Conservation (phyloP, 2,329 filamentous ascomycete genomes). For the Penicillium crustosum region DNA sequence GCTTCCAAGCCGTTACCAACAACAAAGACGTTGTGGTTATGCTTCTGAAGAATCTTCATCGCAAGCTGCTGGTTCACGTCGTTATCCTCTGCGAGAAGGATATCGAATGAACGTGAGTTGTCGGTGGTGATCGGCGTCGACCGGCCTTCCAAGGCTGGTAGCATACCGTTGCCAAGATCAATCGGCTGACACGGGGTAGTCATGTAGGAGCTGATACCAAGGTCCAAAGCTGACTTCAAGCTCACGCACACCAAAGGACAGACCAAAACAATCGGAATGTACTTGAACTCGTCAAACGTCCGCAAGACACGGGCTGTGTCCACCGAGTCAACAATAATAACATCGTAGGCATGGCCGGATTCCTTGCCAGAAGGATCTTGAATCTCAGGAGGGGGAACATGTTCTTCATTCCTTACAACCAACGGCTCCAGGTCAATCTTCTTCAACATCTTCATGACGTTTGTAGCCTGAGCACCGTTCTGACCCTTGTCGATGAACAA, state of each 20-base stretch:
- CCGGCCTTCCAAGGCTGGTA: slow-evolving; percentile 89
- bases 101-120: slow-evolving; percentile 92
- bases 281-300: slow-evolving; percentile 93
- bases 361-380: slow-evolving; percentile 51
- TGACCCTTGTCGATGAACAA: slow-evolving; percentile 91
- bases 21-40: slow-evolving; percentile 69
- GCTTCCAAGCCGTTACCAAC: slow-evolving; percentile 94
- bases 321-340: slow-evolving; percentile 92
- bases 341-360: slow-evolving; percentile 72
- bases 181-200: slow-evolving; percentile 93
- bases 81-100: slow-evolving; percentile 94
- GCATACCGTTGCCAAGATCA: slow-evolving; percentile 92
- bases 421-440: slow-evolving; percentile 77
- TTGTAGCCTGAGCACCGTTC: slow-evolving; percentile 63
- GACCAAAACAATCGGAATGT: slow-evolving; percentile 90
- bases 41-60: slow-evolving; percentile 96
- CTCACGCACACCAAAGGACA: slow-evolving; percentile 87
- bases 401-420: slow-evolving; percentile 74
- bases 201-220: slow-evolving; percentile 99
- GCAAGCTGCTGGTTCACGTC: slow-evolving; percentile 94
- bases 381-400: slow-evolving; percentile 59
- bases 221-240: slow-evolving; percentile 87
- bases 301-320: slow-evolving; percentile 83
- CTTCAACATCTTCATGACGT: slow-evolving; percentile 75
- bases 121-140: slow-evolving; percentile 89